Evolutionary conservation across 306 rosid genomes (phyloP).

Genomic region (Quercus alba): DNA sequence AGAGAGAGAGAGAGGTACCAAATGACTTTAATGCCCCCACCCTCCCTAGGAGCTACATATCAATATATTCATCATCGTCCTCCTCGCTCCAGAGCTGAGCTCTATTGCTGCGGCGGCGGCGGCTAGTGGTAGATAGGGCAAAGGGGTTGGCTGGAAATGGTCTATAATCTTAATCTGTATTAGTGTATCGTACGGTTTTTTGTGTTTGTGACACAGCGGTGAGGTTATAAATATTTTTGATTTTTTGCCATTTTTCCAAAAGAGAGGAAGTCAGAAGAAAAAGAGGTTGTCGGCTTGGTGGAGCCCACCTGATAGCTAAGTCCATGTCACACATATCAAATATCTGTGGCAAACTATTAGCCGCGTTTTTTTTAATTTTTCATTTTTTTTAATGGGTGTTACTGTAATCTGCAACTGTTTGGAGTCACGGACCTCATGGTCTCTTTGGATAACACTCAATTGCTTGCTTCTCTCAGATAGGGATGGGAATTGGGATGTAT

Average conservation of each 20-base stretch:
- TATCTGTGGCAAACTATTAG: neutral
- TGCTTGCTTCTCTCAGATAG: too few species aligned
- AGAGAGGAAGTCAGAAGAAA: too few species aligned
- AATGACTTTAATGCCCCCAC: too few species aligned
- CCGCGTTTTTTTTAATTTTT: neutral
- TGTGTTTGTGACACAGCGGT: neutral
- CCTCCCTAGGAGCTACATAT: too few species aligned
- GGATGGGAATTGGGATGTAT: too few species aligned
- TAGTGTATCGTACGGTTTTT: neutral
- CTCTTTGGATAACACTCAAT: too few species aligned
- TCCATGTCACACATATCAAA: neutral
- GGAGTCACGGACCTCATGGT: too few species aligned
- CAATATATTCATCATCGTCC: too few species aligned
- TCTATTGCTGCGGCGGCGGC: slow-evolving; percentile 12
- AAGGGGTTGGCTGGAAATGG: neutral
- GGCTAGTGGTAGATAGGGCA: neutral
- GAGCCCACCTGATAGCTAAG: neutral
- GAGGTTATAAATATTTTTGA: neutral
- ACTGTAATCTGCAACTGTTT: neutral
- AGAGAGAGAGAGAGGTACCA: too few species aligned
- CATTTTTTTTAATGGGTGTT: neutral
- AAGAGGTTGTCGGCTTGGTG: neutral
- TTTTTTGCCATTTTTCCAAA: neutral
- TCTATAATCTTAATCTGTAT: neutral
- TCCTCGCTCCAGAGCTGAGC: slow-evolving; percentile 26